A percentile compares a stretch with the other conserved stretches of the same genome.
phyloP scores from a whole-genome alignment of 352 stramenopile genomes.

The Globisporangium irregulare region DNA sequence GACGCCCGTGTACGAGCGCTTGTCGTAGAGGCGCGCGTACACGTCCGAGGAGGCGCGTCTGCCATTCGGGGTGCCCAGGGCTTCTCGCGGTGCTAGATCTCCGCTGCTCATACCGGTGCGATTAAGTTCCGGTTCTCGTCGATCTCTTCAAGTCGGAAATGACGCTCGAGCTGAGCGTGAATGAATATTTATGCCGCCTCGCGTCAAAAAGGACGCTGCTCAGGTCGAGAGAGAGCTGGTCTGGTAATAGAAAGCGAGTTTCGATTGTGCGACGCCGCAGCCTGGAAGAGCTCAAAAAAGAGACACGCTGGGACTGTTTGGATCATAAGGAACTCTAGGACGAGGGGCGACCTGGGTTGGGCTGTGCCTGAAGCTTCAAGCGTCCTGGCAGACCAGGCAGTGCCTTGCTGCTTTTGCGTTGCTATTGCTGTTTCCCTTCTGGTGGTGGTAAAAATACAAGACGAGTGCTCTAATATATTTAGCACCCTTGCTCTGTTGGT shows the following conservation, averaged over 20 bases:
- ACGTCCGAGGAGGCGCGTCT: constrained; percentile 26
- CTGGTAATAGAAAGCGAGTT: neutral
- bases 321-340: neutral
- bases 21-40: constrained; percentile 55
- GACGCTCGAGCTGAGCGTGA: neutral
- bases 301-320: neutral
- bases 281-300: neutral
- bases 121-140: neutral
- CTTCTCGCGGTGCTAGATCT: neutral
- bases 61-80: neutral
- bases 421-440: neutral
- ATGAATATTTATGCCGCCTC: no score
- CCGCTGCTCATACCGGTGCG: neutral
- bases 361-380: no score
- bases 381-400: no score
- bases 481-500: neutral
- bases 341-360: neutral
- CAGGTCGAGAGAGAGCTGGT: neutral
- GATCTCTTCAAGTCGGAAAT: neutral
- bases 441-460: neutral
- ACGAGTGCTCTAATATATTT: neutral
- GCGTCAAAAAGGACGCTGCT: neutral
- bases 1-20: constrained; percentile 62
- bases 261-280: neutral
- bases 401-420: no score